Conservation (phyloP, 805 yeast species). For the Metschnikowia gruessii region DNA sequence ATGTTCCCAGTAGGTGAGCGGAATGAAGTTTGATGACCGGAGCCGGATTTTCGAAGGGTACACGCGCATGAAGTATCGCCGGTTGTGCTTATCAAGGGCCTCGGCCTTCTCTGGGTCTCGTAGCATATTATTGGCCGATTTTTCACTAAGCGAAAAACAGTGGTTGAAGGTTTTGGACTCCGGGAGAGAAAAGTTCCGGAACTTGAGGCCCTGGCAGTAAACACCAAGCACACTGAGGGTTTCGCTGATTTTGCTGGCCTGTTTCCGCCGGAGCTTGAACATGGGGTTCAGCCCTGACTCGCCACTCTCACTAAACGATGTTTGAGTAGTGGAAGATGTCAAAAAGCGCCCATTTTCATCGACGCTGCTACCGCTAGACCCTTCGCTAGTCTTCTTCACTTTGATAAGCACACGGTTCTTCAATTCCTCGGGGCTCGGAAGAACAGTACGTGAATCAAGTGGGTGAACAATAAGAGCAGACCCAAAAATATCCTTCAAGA, state of each 20-base stretch:
- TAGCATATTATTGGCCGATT: slow-evolving; percentile 57
- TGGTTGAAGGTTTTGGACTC: slow-evolving; percentile 80
- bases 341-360: slow-evolving; percentile 24
- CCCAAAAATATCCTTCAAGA: slow-evolving; percentile 57
- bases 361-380: slow-evolving; percentile 4
- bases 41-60: slow-evolving; percentile 82
- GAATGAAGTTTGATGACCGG: slow-evolving; percentile 77
- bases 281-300: slow-evolving; percentile 15
- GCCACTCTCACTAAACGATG: slow-evolving; percentile 42
- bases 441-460: slow-evolving; percentile 22
- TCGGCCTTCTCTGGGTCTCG: slow-evolving; percentile 55
- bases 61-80: slow-evolving; percentile 70
- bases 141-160: slow-evolving; percentile 84
- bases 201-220: slow-evolving; percentile 72
- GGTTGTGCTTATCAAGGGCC: slow-evolving; percentile 73
- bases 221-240: slow-evolving; percentile 63
- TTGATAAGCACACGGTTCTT: slow-evolving; percentile 73
- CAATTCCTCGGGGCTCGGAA: slow-evolving; percentile 71
- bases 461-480: slow-evolving; percentile 50
- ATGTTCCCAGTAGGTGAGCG: slow-evolving; percentile 72
- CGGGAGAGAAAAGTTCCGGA: slow-evolving; percentile 78
- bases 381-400: slow-evolving; percentile 55
- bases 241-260: slow-evolving; percentile 27
- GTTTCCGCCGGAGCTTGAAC: slow-evolving; percentile 25
- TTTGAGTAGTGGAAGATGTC: slow-evolving; percentile 36